These are phyloP conservation scores for Hanseniaspora thailandica DNA, from an alignment of 805 yeast species.

Conservation along the genomic window DNA sequence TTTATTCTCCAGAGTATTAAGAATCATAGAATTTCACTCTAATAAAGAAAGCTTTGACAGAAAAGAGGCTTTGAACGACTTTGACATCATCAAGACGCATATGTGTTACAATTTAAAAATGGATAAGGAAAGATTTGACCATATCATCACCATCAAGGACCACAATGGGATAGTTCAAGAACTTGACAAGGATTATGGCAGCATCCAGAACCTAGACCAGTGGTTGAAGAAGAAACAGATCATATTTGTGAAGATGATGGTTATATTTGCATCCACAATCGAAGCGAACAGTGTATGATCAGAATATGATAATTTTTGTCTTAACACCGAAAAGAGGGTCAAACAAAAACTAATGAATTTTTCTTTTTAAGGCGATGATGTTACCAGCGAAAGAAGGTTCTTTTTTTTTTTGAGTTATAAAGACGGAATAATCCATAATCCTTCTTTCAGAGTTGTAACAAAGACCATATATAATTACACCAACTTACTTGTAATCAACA, in stretches of 20 bases:
- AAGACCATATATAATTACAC: too few species aligned
- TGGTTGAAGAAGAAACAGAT: not conserved
- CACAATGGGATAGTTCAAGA: not conserved
- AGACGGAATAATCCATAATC: too few species aligned
- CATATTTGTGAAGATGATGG: not conserved
- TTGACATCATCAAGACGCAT: not conserved
- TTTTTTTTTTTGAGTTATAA: not conserved
- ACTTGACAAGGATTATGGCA: not conserved
- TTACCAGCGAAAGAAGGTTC: not conserved
- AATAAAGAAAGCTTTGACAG: not conserved
- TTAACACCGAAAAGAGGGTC: not conserved
- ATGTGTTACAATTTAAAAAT: not conserved
- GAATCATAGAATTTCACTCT: conserved; percentile 8
- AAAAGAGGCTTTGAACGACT: not conserved
- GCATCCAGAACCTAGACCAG: not conserved
- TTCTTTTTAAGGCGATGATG: too few species aligned
- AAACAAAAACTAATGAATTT: too few species aligned
- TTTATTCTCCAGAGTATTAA: not conserved
- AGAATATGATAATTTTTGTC: not conserved
- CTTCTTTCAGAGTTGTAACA: too few species aligned
- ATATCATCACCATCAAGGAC: not conserved
- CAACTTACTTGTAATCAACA: too few species aligned
- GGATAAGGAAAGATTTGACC: not conserved
- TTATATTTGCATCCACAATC: not conserved
- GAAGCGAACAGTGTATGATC: not conserved